Percentiles rank a stretch among this genome's conserved stretches.
These are phyloP conservation scores for Hyaloscypha variabilis DNA, from an alignment of 495 filamentous ascomycete genomes.

Conservation along the genomic window DNA sequence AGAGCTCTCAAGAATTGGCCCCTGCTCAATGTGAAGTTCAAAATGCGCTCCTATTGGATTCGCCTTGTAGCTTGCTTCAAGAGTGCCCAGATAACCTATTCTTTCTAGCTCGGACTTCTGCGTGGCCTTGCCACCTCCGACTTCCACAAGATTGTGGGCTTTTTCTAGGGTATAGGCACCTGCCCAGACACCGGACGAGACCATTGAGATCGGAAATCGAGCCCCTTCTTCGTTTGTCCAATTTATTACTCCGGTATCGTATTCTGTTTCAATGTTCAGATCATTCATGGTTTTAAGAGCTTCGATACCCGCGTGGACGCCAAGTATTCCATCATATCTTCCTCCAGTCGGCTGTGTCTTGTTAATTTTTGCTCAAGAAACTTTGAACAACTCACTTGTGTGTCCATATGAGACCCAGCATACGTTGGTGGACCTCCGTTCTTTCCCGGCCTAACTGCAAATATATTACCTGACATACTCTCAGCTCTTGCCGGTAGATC, in stretches of 20 bases:
- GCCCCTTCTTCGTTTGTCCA: slow-evolving; percentile 90
- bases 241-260: slow-evolving; percentile 42
- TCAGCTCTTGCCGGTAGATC: slow-evolving; percentile 22
- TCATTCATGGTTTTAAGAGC: slow-evolving; percentile 71
- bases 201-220: slow-evolving; percentile 78
- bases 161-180: slow-evolving; percentile 62
- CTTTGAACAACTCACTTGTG: slow-evolving; percentile 33
- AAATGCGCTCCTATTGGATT: slow-evolving; percentile 81
- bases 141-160: slow-evolving; percentile 64
- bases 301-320: slow-evolving; percentile 72
- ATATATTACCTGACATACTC: slow-evolving; percentile 65
- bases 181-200: slow-evolving; percentile 77
- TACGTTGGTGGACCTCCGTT: slow-evolving; percentile 61
- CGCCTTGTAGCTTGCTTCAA: slow-evolving; percentile 57
- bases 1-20: slow-evolving; percentile 58
- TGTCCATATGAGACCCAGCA: slow-evolving; percentile 76
- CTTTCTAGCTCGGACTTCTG: slow-evolving; percentile 70
- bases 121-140: slow-evolving; percentile 52
- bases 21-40: slow-evolving; percentile 82
- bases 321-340: slow-evolving; percentile 77
- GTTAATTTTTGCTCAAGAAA: neutral
- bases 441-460: slow-evolving; percentile 67
- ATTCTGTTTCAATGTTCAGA: slow-evolving; percentile 67
- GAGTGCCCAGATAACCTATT: slow-evolving; percentile 68
- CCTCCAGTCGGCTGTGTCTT: slow-evolving; percentile 69